Conservation (phyloP, 163 green algal species). For the Scenedesmus sp. region DNA sequence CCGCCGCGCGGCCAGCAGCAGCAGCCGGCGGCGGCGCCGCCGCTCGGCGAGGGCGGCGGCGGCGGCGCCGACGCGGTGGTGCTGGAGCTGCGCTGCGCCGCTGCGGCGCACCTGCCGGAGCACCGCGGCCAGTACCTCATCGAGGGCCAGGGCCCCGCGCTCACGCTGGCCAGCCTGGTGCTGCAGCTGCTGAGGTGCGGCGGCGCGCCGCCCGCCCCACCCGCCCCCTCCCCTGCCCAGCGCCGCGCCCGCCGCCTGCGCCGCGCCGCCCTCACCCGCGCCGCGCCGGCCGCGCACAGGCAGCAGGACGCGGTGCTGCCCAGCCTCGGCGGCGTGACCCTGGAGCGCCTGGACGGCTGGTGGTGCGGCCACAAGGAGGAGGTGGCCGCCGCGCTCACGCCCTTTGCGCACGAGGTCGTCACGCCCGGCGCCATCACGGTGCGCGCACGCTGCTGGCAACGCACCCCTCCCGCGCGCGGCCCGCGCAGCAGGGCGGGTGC, state of each 20-base stretch:
- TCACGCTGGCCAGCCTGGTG: slow-evolving; percentile 13
- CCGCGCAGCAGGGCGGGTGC: no score
- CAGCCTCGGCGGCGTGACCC: not conserved
- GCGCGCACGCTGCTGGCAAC: no score
- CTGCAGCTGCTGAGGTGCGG: slow-evolving; percentile 41
- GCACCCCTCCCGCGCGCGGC: no score
- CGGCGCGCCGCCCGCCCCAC: no score
- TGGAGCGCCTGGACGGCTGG: slow-evolving; percentile 39
- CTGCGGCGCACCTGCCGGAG: slow-evolving; percentile 18
- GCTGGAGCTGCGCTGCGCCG: slow-evolving; percentile 32
- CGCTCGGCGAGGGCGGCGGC: slow-evolving; percentile 15
- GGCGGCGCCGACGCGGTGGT: not conserved
- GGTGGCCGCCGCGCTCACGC: not conserved
- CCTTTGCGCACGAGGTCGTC: slow-evolving; percentile 38
- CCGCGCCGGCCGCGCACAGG: slow-evolving; percentile 20
- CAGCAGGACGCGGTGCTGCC: slow-evolving; percentile 44
- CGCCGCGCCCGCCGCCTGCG: no score
- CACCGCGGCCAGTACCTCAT: slow-evolving; percentile 25
- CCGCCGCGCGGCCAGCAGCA: not conserved
- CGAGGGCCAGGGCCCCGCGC: not conserved
- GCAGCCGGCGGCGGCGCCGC: not conserved
- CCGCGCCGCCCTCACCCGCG: no score
- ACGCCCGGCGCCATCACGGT: slow-evolving; percentile 39
- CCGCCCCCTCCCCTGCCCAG: no score
- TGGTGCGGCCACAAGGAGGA: slow-evolving; percentile 39